Evolutionary conservation across 192 early-diverging fungal species (phyloP).

Genomic region (Coemansia sp.): DNA sequence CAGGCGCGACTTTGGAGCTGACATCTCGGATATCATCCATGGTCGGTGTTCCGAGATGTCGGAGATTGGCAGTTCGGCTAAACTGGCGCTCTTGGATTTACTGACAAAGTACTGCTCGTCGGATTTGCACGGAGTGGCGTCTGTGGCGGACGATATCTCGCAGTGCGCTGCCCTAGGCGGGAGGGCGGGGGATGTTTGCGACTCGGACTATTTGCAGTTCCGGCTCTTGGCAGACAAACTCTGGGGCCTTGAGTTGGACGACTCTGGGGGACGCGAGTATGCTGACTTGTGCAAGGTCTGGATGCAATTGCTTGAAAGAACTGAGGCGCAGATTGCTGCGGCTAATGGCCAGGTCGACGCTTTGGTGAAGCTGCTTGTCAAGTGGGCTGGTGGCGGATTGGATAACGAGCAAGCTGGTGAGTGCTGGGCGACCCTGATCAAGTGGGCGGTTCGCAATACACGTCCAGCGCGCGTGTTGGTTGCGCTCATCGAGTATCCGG

Average conservation of each 20-base stretch:
- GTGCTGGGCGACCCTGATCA: slow-evolving; percentile 17
- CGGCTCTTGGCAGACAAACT: slow-evolving; percentile 24
- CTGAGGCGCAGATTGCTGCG: background rate
- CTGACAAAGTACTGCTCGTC: slow-evolving; percentile 1
- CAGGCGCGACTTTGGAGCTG: slow-evolving; percentile 4
- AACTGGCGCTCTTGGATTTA: slow-evolving; percentile 16
- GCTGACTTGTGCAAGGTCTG: slow-evolving; percentile 5
- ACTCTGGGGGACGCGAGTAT: background rate
- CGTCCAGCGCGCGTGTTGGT: slow-evolving; percentile 3
- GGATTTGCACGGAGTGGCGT: slow-evolving; percentile 9
- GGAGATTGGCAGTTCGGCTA: background rate
- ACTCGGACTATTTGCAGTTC: slow-evolving; percentile 18
- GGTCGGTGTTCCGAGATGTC: background rate
- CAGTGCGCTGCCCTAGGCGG: background rate
- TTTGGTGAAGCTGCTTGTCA: slow-evolving; percentile 17
- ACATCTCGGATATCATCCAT: background rate
- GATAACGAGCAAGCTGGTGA: background rate
- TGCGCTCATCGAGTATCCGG: slow-evolving; percentile 1
- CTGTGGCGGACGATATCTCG: slow-evolving; percentile 23
- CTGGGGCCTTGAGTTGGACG: slow-evolving; percentile 12
- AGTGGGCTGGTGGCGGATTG: slow-evolving; percentile 8
- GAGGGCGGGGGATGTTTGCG: background rate
- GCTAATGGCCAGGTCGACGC: slow-evolving; percentile 11
- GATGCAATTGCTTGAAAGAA: slow-evolving; percentile 5
- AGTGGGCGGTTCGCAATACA: slow-evolving; percentile 15